Evolutionary conservation across 345 rosid species (phyloP).

Genomic region (Psidium friedrichsthalianum): DNA sequence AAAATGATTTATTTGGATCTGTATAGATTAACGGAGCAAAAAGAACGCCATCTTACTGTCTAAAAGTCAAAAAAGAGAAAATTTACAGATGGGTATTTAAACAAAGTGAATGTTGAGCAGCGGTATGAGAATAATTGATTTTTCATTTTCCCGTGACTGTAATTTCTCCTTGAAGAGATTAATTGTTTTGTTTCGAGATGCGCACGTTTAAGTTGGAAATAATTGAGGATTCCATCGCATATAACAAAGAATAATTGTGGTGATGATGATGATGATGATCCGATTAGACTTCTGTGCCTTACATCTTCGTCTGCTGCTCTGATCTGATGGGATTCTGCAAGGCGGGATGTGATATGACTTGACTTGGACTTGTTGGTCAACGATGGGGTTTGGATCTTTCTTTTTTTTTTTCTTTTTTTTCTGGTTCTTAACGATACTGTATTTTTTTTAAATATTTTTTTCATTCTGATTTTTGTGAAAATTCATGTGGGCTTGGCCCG

Average conservation of each 20-base stretch:
- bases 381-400: not conserved
- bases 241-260: not conserved
- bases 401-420: too few species aligned
- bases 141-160: not conserved
- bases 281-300: not conserved
- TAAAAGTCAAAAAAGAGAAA: not conserved
- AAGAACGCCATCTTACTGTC: rapidly evolving
- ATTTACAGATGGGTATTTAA: not conserved
- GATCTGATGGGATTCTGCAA: not conserved
- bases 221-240: not conserved
- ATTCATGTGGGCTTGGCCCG: not conserved
- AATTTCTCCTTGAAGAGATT: not conserved
- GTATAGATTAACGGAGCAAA: rapidly evolving
- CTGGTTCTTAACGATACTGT: too few species aligned
- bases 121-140: not conserved
- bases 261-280: not conserved
- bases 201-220: not conserved
- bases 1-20: not conserved
- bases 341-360: not conserved
- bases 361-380: not conserved
- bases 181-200: not conserved
- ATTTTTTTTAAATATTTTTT: too few species aligned
- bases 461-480: not conserved
- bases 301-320: not conserved
- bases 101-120: not conserved